These are phyloP conservation scores for Oxyria digyna DNA, from an alignment of 148 eudicot species.

Conservation along the genomic window DNA sequence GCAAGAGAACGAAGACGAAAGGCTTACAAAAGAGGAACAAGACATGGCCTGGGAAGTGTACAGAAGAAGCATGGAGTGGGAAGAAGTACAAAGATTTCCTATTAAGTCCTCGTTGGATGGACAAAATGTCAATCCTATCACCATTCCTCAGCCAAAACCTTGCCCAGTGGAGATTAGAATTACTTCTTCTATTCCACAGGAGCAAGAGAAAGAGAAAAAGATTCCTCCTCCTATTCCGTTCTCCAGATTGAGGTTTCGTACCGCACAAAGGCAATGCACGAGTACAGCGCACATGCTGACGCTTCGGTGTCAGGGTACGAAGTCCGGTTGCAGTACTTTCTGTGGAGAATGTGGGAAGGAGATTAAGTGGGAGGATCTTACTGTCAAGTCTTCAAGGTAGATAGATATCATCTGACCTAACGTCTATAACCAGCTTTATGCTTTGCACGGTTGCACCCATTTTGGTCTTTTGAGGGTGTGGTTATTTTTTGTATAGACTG, in stretches of 20 bases:
- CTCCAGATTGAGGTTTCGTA: conserved; percentile 26
- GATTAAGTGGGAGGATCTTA: conserved; percentile 42
- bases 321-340: conserved; percentile 48
- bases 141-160: conserved; percentile 4
- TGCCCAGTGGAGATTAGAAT: neutral
- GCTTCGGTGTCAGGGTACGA: conserved; percentile 56
- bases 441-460: too few species aligned
- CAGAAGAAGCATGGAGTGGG: conserved; percentile 55
- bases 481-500: neutral
- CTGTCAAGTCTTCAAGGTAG: neutral
- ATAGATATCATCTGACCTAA: neutral
- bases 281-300: conserved; percentile 55
- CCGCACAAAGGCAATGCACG: conserved; percentile 48
- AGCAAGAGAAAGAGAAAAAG: conserved; percentile 11
- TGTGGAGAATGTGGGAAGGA: conserved; percentile 86
- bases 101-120: conserved; percentile 7
- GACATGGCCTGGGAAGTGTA: conserved; percentile 97
- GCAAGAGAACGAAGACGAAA: conserved; percentile 95
- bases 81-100: conserved; percentile 55
- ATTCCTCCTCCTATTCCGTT: conserved; percentile 9
- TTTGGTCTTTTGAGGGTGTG: neutral
- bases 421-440: neutral
- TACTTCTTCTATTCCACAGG: too few species aligned
- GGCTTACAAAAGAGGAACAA: conserved; percentile 93
- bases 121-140: conserved; percentile 7